Evolutionary conservation across 2,329 filamentous ascomycete genomes (phyloP).

Genomic region (Neopestalotiopsis sp.): DNA sequence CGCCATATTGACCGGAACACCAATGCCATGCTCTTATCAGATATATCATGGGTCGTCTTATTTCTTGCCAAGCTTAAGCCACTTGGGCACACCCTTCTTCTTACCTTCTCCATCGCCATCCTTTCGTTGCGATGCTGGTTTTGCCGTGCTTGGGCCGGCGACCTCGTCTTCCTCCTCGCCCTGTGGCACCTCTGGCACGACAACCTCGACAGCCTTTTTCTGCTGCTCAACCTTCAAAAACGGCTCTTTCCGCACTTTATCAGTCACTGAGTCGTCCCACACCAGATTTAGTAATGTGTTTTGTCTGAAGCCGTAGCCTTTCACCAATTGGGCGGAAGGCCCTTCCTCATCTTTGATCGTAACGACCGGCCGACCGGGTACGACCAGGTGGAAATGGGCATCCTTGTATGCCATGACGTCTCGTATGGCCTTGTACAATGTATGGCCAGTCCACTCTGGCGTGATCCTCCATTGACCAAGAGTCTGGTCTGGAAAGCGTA

Average conservation of each 20-base stretch:
- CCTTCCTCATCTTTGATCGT: slow-evolving; percentile 49
- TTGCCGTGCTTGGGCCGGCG: slow-evolving; percentile 34
- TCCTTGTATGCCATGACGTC: slow-evolving; percentile 69
- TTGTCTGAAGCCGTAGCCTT: slow-evolving; percentile 72
- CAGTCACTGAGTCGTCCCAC: slow-evolving; percentile 71
- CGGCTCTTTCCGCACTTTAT: slow-evolving; percentile 57
- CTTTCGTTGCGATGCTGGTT: slow-evolving; percentile 36
- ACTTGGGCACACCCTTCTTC: slow-evolving; percentile 18
- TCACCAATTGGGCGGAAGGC: slow-evolving; percentile 64
- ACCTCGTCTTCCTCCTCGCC: slow-evolving; percentile 46
- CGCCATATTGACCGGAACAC: slow-evolving; percentile 1
- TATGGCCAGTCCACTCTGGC: slow-evolving; percentile 70
- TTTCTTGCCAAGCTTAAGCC: slow-evolving; percentile 18
- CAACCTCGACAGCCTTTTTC: slow-evolving; percentile 69
- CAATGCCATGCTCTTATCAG: slow-evolving; percentile 2
- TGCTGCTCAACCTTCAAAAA: slow-evolving; percentile 66
- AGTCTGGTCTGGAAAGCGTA: slow-evolving; percentile 88
- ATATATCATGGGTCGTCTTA: not conserved
- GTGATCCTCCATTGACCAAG: slow-evolving; percentile 76
- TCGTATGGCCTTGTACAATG: slow-evolving; percentile 77
- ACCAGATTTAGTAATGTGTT: slow-evolving; percentile 77
- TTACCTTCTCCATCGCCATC: slow-evolving; percentile 35
- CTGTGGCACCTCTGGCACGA: slow-evolving; percentile 62
- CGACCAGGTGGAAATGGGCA: slow-evolving; percentile 75
- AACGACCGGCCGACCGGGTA: slow-evolving; percentile 59